Percentiles rank a stretch among this genome's conserved stretches.
phyloP scores from a whole-genome alignment of 2,329 filamentous ascomycete species.

The Pyrenochaeta sp. region DNA sequence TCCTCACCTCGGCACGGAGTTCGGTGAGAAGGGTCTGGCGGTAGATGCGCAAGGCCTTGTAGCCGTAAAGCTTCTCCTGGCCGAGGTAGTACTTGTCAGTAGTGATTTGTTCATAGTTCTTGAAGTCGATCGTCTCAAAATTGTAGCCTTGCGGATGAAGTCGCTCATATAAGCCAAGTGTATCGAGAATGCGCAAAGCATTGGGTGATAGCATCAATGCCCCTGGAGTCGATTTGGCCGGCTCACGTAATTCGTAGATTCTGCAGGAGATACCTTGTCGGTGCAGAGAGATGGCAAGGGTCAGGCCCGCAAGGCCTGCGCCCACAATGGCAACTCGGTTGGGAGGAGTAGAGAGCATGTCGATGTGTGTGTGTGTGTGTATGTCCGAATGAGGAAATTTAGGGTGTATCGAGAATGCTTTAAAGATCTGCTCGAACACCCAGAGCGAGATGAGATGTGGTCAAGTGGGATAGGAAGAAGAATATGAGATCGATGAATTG shows the following conservation, averaged over 20 bases:
- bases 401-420: neutral
- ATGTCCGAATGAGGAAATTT: neutral
- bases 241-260: conserved; percentile 31
- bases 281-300: conserved; percentile 64
- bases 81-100: conserved; percentile 60
- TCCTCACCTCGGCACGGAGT: conserved; percentile 52
- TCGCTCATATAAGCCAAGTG: conserved; percentile 57
- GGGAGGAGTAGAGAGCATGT: conserved; percentile 14
- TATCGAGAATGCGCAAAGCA: conserved; percentile 62
- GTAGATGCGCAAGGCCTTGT: conserved; percentile 63
- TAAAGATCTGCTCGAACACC: neutral
- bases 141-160: conserved; percentile 57
- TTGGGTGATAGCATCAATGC: conserved; percentile 63
- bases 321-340: conserved; percentile 56
- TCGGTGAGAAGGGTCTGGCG: conserved; percentile 60
- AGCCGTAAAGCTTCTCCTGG: conserved; percentile 58
- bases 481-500: neutral
- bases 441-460: neutral
- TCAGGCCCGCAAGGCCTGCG: conserved; percentile 61
- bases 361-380: neutral
- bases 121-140: conserved; percentile 58
- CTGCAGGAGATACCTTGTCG: conserved; percentile 59
- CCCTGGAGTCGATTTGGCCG: conserved; percentile 45
- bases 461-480: neutral
- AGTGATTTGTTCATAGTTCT: conserved; percentile 47